These are phyloP conservation scores for Rutstroemia sp. DNA, from an alignment of 2,329 filamentous ascomycete species.

Conservation along the genomic window DNA sequence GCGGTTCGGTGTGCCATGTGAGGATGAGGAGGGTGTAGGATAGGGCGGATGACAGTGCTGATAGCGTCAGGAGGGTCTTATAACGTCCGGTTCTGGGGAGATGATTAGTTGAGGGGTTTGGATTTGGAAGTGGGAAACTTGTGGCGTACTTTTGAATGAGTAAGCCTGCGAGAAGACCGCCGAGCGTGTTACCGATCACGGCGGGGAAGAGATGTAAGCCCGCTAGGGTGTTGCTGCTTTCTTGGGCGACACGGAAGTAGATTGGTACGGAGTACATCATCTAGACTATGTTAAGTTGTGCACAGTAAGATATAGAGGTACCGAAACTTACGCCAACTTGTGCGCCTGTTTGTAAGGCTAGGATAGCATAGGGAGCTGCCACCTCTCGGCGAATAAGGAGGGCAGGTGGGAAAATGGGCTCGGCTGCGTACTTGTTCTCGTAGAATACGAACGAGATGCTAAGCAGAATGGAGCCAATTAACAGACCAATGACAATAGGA, in stretches of 20 bases:
- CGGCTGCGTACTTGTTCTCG: conserved; percentile 38
- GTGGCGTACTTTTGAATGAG: conserved; percentile 24
- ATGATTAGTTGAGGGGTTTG: not conserved
- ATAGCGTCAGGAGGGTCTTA: conserved; percentile 45
- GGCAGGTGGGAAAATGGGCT: conserved; percentile 52
- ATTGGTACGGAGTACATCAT: conserved; percentile 60
- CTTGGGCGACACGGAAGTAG: conserved; percentile 60
- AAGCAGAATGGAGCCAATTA: conserved; percentile 28
- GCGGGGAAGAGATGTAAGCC: conserved; percentile 58
- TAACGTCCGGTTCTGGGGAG: conserved; percentile 45
- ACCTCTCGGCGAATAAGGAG: conserved; percentile 46
- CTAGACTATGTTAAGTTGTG: conserved; percentile 19
- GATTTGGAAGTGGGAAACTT: not conserved
- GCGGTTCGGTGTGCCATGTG: conserved; percentile 50
- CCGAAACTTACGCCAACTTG: conserved; percentile 45
- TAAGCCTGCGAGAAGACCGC: conserved; percentile 51
- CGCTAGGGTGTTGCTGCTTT: conserved; percentile 49
- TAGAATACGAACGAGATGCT: conserved; percentile 21
- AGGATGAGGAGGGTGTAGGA: conserved; percentile 46
- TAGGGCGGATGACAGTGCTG: conserved; percentile 40
- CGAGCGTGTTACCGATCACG: conserved; percentile 58
- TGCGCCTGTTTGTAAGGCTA: conserved; percentile 44
- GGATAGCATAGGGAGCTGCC: conserved; percentile 44
- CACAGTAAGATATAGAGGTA: not conserved
- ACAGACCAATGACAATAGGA: conserved; percentile 26